Base-by-base conservation (phyloP, 306 rosid species). In the Aeschynomene evenia region DNA sequence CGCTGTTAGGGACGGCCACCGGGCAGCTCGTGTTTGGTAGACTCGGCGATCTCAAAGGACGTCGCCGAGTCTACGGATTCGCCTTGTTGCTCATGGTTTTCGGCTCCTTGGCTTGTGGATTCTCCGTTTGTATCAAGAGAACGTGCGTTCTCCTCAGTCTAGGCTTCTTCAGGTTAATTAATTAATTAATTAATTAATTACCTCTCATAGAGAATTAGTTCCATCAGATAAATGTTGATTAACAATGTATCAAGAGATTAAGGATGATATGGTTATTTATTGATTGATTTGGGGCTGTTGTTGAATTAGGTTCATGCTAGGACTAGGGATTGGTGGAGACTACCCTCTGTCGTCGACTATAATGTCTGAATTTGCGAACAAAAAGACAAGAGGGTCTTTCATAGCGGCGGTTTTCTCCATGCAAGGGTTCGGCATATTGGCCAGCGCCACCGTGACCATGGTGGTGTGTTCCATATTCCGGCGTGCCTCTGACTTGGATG, bases 351-450 rank as follows among this genome's bases (percentile, higher is more conserved):
- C 97, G 2, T 83, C 97, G 0, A 91, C 97, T 12, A 91, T 91
- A 33, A 91, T 91, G 97, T 91, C 97, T 6, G 97, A 91, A 70
- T 91, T 88, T 57, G 96, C 97, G 0, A 91, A 88, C 79, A 85
- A 83, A 82, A 80, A 28, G 61, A 91, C 97, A 0, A 79, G 97
- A 39, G 97, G 97, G 0, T 73, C 96, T 13, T 91, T 91, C 78
- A 88, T 91, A 67, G 97, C 95, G 1, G 96, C 91, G 0, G 96
- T 88, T 34, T 91, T 91, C 72, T 83, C 92, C 4, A 88, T 91
- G 97, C 97, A 91, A 72, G 97, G 96, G 0, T 73, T 91, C 19
- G 97, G 97, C 45, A 91, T 91, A 46, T 21, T 91, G 71, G 91
- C 91, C 0, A 48, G 84, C 39, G 82, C 97, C 6, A 22, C 68